A percentile compares a stretch with the other conserved stretches of the same genome.
These are phyloP conservation scores for Puccinia horiana DNA, from an alignment of 1,284 basidiomycete genomes.

Conservation along the genomic window DNA sequence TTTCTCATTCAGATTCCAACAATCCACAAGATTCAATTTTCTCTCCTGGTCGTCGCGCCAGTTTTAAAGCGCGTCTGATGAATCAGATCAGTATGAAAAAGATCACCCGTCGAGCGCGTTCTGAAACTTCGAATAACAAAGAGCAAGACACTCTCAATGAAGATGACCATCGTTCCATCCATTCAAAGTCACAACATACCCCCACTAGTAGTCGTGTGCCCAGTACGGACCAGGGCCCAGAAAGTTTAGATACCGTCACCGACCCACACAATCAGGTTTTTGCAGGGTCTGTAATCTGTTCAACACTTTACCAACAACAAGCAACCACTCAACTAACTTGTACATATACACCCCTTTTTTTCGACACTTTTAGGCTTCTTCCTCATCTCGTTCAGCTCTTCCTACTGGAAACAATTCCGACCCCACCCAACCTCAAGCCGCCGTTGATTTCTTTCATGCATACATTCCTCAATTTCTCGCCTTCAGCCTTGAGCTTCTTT, in stretches of 20 bases:
- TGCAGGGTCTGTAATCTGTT: slow-evolving; percentile 27
- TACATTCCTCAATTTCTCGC: slow-evolving; percentile 39
- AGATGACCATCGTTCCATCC: not conserved
- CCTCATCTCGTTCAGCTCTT: slow-evolving; percentile 35
- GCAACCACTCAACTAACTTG: not conserved
- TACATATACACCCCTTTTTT: not conserved
- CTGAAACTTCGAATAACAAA: slow-evolving; percentile 12
- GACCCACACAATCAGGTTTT: slow-evolving; percentile 33
- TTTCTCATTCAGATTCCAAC: not conserved
- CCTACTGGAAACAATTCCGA: slow-evolving; percentile 1
- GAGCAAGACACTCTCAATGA: not conserved
- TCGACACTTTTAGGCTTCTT: slow-evolving; percentile 18
- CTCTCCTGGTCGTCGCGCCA: not conserved
- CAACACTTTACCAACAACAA: too few species aligned
- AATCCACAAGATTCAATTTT: not conserved
- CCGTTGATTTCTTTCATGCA: slow-evolving; percentile 38
- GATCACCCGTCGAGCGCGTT: not conserved
- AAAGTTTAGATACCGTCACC: not conserved
- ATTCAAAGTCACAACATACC: not conserved
- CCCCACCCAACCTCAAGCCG: slow-evolving; percentile 29
- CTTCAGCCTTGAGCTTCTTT: slow-evolving; percentile 16
- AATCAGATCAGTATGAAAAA: slow-evolving; percentile 40
- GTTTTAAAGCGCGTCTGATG: slow-evolving; percentile 22
- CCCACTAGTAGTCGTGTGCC: not conserved
- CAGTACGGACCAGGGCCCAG: not conserved